Evolutionary conservation across 2,329 filamentous ascomycete species (phyloP).

Genomic region (Metarhizium album): DNA sequence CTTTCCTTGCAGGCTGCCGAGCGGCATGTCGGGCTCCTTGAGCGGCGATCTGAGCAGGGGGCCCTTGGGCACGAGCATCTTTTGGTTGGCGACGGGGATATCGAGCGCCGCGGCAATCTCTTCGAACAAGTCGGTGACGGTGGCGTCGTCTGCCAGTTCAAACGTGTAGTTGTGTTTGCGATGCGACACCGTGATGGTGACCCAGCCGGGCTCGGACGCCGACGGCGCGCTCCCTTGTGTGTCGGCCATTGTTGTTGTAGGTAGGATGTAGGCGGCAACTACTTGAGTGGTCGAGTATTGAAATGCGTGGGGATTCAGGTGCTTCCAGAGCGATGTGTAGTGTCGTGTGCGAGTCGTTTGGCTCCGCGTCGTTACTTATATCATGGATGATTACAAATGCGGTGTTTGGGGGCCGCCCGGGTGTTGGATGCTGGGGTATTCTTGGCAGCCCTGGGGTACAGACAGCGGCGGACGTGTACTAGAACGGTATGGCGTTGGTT

Average conservation of each 20-base stretch:
- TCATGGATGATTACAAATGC: neutral
- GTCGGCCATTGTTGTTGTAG: neutral
- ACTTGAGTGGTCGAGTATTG: no score
- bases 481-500: no score
- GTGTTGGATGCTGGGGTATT: neutral
- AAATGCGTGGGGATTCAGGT: neutral
- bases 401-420: neutral
- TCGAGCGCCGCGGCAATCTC: slow-evolving; percentile 44
- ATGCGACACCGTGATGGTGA: slow-evolving; percentile 36
- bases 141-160: slow-evolving; percentile 33
- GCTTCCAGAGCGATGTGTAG: neutral
- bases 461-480: no score
- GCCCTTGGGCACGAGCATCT: slow-evolving; percentile 55
- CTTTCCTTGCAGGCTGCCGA: slow-evolving; percentile 39
- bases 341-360: neutral
- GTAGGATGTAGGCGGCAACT: neutral
- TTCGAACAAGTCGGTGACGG: slow-evolving; percentile 47
- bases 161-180: slow-evolving; percentile 35
- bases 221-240: slow-evolving; percentile 8
- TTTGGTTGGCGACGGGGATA: slow-evolving; percentile 54
- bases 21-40: slow-evolving; percentile 41
- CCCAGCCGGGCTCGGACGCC: slow-evolving; percentile 15
- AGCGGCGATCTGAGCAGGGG: slow-evolving; percentile 56
- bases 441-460: neutral
- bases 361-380: no score